These are phyloP conservation scores for Phaeodactylum tricornutum DNA, from an alignment of 108 stramenopile genomes.

Conservation along the genomic window DNA sequence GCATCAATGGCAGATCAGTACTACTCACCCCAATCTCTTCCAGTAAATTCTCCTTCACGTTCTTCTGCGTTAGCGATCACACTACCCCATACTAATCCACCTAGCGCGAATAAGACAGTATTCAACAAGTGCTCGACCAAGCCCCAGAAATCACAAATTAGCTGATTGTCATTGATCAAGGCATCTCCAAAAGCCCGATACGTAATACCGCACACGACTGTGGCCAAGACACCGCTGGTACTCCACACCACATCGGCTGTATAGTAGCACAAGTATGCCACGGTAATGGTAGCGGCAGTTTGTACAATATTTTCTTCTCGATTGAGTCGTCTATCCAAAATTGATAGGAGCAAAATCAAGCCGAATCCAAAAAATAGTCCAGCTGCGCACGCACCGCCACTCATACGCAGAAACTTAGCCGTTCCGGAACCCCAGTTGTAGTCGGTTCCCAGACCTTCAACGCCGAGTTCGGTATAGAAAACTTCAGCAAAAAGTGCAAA, in stretches of 20 bases:
- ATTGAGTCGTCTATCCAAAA: slow-evolving; percentile 50
- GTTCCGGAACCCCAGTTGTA: slow-evolving; percentile 22
- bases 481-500: slow-evolving; percentile 60
- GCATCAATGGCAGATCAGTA: too few relatives aligned
- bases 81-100: slow-evolving; percentile 74
- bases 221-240: slow-evolving; percentile 70
- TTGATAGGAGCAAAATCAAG: slow-evolving; percentile 31
- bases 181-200: slow-evolving; percentile 37
- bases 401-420: slow-evolving; percentile 36
- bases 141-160: slow-evolving; percentile 73
- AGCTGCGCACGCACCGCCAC: slow-evolving; percentile 40
- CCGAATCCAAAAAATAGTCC: slow-evolving; percentile 65
- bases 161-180: slow-evolving; percentile 46
- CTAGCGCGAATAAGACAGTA: slow-evolving; percentile 84
- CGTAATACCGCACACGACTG: slow-evolving; percentile 59
- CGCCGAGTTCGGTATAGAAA: slow-evolving; percentile 33
- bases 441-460: slow-evolving; percentile 39
- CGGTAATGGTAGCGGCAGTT: slow-evolving; percentile 61
- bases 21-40: slow-evolving; percentile 49
- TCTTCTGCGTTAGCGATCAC: slow-evolving; percentile 18
- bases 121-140: slow-evolving; percentile 77
- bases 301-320: slow-evolving; percentile 66
- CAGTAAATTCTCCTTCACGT: slow-evolving; percentile 13
- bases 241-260: slow-evolving; percentile 50
- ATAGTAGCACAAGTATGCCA: slow-evolving; percentile 80